Evolutionary conservation across 192 early-diverging fungal genomes (phyloP), one percentile per base, ranked within the genome.

Genomic region (Geosiphon pyriformis): DNA sequence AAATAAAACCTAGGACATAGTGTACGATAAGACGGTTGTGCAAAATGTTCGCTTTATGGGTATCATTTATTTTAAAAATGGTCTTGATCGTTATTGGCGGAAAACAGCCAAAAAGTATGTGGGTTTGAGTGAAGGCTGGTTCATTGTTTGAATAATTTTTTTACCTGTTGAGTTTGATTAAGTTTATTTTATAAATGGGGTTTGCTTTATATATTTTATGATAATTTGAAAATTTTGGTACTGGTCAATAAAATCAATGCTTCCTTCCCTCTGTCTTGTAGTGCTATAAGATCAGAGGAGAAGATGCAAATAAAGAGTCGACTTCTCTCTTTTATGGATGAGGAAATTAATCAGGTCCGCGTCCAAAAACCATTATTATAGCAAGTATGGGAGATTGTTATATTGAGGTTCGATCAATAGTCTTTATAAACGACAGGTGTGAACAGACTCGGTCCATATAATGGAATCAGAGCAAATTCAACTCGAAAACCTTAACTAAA

Each of bases 71-170:
- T 73, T 97, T 51, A 97, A 97, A 76, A 97, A 95, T 74, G 90
- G 91, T 3, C 83, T 97, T 32, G 91, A 95, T 70, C 86, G 85
- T 61, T 93, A 90, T 72, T 97, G 94, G 94, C 82, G 90, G 57
- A 89, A 83, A 66, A 80, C 87, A 12, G 86, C 86, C 2, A 76
- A 74, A 74, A 82, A 85, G 87, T 87, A 77, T 49, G 68, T 59
- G 12, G 30, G 33, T 10, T 52, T n/a, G n/a, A 31, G 20, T 60
- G 10, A 6, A 6, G 18, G 2, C 20, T 10, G 22, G 3, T 42
- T 50, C 30, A 17, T 34, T 29, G 1, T 48, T 58, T 67, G n/a
- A n/a, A n/a, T n/a, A n/a, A n/a, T n/a, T n/a, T n/a, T n/a, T n/a
- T n/a, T n/a, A n/a, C n/a, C n/a, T n/a, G n/a, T n/a, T n/a, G n/a